These are phyloP conservation scores for Tetrastigma voinierianum DNA, from an alignment of 164 flowering plant species.

Conservation along the genomic window DNA sequence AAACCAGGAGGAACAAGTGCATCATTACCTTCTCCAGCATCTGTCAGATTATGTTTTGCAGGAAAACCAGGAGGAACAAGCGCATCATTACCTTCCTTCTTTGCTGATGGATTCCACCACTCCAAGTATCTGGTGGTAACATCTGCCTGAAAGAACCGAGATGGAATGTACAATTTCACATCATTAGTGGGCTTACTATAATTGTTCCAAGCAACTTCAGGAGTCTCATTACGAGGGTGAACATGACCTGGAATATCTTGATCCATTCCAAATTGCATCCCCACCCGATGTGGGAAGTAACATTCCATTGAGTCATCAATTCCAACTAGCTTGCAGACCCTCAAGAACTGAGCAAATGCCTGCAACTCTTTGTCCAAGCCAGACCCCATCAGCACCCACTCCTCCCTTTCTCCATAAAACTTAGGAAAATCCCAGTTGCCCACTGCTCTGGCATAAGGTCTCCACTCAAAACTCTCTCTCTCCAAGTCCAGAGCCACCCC, in stretches of 20 bases:
- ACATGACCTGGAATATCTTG: conserved; percentile 38
- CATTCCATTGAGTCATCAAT: conserved; percentile 19
- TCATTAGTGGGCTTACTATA: conserved; percentile 21
- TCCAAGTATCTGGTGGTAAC: conserved; percentile 26
- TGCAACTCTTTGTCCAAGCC: conserved; percentile 13
- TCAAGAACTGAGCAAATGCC: conserved; percentile 28
- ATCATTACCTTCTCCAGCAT: background rate
- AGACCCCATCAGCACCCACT: conserved; percentile 6
- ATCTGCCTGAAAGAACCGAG: conserved; percentile 16
- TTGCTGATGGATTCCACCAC: conserved; percentile 18
- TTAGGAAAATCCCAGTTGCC: background rate
- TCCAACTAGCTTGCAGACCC: conserved; percentile 33
- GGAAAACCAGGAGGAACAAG: conserved; percentile 1
- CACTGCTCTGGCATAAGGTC: conserved; percentile 22
- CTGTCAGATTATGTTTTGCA: no score
- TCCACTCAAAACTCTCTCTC: conserved; percentile 28
- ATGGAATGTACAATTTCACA: conserved; percentile 25
- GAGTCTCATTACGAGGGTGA: background rate
- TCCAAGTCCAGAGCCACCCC: conserved; percentile 16
- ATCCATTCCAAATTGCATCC: conserved; percentile 54
- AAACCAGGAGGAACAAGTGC: background rate
- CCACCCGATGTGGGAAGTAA: conserved; percentile 44
- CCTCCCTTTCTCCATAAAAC: conserved; percentile 22
- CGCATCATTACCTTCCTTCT: background rate
- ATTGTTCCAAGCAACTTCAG: conserved; percentile 25